phyloP scores from a whole-genome alignment of 305 asterid species.

The Rubia balearica region DNA sequence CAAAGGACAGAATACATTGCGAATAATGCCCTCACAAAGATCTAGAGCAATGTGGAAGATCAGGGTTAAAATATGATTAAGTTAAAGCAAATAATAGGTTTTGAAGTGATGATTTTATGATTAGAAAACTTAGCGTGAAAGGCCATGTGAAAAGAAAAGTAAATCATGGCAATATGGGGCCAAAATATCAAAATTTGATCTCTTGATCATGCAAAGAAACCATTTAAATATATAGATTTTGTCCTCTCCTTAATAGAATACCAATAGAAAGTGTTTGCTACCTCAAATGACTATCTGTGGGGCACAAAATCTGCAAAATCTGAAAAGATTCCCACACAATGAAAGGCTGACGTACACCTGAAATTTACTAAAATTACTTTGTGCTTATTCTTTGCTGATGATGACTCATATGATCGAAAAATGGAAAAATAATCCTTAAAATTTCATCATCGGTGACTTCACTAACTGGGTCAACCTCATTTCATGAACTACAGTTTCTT shows the following conservation, averaged over 20 bases:
- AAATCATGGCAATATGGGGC: conserved; percentile 2
- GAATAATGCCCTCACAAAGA: conserved; percentile 33
- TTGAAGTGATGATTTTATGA: conserved; percentile 5
- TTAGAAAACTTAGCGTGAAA: conserved; percentile 7
- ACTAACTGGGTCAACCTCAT: not conserved
- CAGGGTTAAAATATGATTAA: not conserved
- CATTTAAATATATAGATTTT: conserved; percentile 13
- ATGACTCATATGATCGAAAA: not conserved
- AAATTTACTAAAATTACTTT: conserved; percentile 6
- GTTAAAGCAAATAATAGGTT: conserved; percentile 13
- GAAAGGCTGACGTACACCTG: conserved; percentile 21
- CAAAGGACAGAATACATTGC: conserved; percentile 31
- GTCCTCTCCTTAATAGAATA: conserved; percentile 15
- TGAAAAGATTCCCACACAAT: conserved; percentile 24
- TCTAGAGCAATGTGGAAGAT: not conserved
- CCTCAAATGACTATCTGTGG: conserved; percentile 27
- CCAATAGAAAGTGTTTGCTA: conserved; percentile 16
- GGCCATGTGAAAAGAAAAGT: not conserved
- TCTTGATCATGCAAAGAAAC: conserved; percentile 8
- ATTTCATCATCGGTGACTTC: conserved; percentile 1
- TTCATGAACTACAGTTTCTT: not conserved
- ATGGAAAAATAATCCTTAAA: not conserved
- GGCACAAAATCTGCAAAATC: conserved; percentile 31
- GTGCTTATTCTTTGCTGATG: not conserved
- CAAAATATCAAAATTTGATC: conserved; percentile 3